Evolutionary conservation across 345 rosid genomes (phyloP).

Genomic region (Draba incana): DNA sequence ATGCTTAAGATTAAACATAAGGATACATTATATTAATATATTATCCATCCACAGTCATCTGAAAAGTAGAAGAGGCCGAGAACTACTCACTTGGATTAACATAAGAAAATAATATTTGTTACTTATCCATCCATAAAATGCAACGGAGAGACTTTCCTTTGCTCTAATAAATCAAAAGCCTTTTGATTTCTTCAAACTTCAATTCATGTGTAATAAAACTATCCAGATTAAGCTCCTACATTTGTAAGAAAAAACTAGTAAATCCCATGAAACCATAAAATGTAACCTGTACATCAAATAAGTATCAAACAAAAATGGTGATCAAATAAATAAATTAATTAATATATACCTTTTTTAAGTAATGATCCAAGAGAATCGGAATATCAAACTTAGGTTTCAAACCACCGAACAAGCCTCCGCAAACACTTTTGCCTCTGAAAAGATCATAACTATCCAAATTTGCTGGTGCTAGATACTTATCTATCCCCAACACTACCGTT

Average conservation of each 20-base stretch:
- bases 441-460: slow-evolving; percentile 43
- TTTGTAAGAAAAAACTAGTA: not conserved
- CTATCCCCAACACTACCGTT: slow-evolving; percentile 62
- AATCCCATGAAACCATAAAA: not conserved
- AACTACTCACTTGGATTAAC: not conserved
- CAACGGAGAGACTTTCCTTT: slow-evolving; percentile 64
- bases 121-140: slow-evolving; percentile 60
- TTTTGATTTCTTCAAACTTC: slow-evolving; percentile 56
- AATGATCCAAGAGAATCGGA: slow-evolving; percentile 49
- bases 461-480: slow-evolving; percentile 41
- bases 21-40: too few relatives aligned
- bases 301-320: not conserved
- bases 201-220: slow-evolving; percentile 54
- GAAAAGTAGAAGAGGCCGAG: not conserved
- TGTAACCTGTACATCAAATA: not conserved
- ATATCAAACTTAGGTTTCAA: slow-evolving; percentile 61
- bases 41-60: too few relatives aligned
- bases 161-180: slow-evolving; percentile 56
- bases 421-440: slow-evolving; percentile 47
- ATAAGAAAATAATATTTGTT: not conserved
- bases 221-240: slow-evolving; percentile 60
- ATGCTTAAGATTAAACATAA: not conserved
- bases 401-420: slow-evolving; percentile 63
- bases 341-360: slow-evolving; percentile 41
- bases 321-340: slow-evolving; percentile 16